Conservation (phyloP, 441 rosid species). For the Arabidopsis hybrid region DNA sequence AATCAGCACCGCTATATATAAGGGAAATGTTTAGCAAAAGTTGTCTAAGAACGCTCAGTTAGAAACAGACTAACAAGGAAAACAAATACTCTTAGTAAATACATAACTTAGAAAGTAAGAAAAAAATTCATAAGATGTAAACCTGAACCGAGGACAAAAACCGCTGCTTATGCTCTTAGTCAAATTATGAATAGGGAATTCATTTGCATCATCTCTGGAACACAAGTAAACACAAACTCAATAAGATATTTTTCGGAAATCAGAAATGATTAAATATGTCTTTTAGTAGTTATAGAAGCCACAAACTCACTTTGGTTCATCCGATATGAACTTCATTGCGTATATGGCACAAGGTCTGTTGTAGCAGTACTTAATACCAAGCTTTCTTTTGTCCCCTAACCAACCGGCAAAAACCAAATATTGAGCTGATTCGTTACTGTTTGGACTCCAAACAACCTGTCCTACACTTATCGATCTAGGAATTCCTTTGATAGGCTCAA, state of each 20-base stretch:
- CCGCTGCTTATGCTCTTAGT: conserved; percentile 81
- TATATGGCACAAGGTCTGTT: conserved; percentile 87
- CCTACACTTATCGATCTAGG: conserved; percentile 77
- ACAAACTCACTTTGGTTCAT: conserved; percentile 61
- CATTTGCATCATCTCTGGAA: conserved; percentile 57
- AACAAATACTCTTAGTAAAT: neutral
- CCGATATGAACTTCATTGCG: conserved; percentile 54
- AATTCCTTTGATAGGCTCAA: conserved; percentile 72
- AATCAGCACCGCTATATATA: neutral
- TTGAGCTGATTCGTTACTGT: conserved; percentile 49
- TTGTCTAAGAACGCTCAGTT: neutral
- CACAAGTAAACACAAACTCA: conserved; percentile 22
- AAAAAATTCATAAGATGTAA: conserved; percentile 18
- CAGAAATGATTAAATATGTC: conserved; percentile 15
- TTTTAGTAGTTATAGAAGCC: conserved; percentile 14
- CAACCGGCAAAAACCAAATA: conserved; percentile 88
- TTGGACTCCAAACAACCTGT: conserved; percentile 95
- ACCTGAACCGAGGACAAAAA: conserved; percentile 88
- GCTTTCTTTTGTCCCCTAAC: conserved; percentile 77
- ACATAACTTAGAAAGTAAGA: conserved; percentile 27
- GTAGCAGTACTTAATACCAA: conserved; percentile 90
- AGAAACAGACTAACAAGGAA: neutral
- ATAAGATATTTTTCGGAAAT: neutral
- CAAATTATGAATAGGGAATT: conserved; percentile 50
- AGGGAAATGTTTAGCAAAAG: neutral